phyloP scores from a whole-genome alignment of 139 green algal species.

The Haematococcus sp. region DNA sequence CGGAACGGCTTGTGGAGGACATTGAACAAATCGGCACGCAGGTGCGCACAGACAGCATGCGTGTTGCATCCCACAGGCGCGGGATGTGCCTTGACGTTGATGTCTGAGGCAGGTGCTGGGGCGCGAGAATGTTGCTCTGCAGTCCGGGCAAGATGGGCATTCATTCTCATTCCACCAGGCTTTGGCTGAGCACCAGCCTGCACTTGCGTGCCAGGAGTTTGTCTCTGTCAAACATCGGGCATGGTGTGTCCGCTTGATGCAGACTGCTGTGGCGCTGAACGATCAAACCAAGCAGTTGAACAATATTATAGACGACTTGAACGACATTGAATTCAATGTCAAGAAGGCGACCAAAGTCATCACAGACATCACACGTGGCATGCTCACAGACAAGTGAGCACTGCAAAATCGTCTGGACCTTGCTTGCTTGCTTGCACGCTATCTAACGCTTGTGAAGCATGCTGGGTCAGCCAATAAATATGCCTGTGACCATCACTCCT shows the following conservation, averaged over 20 bases:
- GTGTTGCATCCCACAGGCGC: too few relatives aligned
- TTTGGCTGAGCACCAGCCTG: too few relatives aligned
- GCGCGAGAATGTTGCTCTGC: too few relatives aligned
- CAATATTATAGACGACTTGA: slow-evolving; percentile 72
- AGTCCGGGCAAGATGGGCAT: too few relatives aligned
- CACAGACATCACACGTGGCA: slow-evolving; percentile 72
- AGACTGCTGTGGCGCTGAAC: slow-evolving; percentile 77
- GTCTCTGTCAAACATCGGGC: too few relatives aligned
- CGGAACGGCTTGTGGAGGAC: slow-evolving; percentile 72
- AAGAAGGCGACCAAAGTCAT: slow-evolving; percentile 84
- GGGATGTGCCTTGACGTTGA: too few relatives aligned
- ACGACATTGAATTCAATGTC: slow-evolving; percentile 89
- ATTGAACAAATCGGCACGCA: slow-evolving; percentile 73
- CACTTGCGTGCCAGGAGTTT: too few relatives aligned
- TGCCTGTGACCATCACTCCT: background rate
- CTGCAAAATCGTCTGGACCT: background rate
- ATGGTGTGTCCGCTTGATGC: slow-evolving; percentile 9
- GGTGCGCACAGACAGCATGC: slow-evolving; percentile 14
- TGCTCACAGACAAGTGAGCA: slow-evolving; percentile 85
- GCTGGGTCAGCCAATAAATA: background rate
- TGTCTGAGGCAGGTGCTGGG: too few relatives aligned
- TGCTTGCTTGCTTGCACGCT: background rate
- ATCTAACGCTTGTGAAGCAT: background rate
- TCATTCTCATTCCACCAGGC: too few relatives aligned
- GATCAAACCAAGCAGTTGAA: slow-evolving; percentile 80